Conservation (phyloP, 2,329 filamentous ascomycete genomes). For the Penicillium aurantiogriseum region DNA sequence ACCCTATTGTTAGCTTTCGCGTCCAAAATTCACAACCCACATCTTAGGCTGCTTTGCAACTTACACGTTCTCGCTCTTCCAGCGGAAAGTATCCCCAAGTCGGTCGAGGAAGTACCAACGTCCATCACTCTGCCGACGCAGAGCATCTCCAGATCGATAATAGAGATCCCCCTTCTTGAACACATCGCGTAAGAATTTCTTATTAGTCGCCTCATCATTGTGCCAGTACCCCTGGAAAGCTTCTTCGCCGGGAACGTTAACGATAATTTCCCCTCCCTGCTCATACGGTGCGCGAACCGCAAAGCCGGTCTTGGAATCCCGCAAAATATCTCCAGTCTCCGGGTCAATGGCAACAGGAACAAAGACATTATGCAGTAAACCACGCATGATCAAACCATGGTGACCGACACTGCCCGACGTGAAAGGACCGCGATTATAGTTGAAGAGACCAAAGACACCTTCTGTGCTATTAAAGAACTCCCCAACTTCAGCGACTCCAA, state of each 20-base stretch:
- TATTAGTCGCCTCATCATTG: slow-evolving; percentile 64
- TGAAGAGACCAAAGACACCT: slow-evolving; percentile 63
- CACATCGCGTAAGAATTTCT: slow-evolving; percentile 65
- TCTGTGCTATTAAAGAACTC: slow-evolving; percentile 81
- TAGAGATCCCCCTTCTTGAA: slow-evolving; percentile 67
- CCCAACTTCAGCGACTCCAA: slow-evolving; percentile 53
- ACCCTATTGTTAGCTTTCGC: neutral
- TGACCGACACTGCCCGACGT: slow-evolving; percentile 66
- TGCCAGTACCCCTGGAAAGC: slow-evolving; percentile 69
- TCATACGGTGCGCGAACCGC: slow-evolving; percentile 62
- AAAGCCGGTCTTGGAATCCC: slow-evolving; percentile 67
- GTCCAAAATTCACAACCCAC: neutral
- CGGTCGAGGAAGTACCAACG: slow-evolving; percentile 69
- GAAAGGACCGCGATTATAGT: slow-evolving; percentile 62
- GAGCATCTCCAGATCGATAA: slow-evolving; percentile 67
- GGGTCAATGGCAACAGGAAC: slow-evolving; percentile 69
- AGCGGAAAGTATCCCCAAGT: slow-evolving; percentile 71
- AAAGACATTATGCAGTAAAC: slow-evolving; percentile 53
- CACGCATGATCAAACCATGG: slow-evolving; percentile 63
- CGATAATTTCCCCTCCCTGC: slow-evolving; percentile 72
- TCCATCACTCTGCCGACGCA: slow-evolving; percentile 61
- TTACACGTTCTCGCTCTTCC: slow-evolving; percentile 69
- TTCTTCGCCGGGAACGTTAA: slow-evolving; percentile 57
- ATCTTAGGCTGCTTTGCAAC: neutral
- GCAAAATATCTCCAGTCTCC: slow-evolving; percentile 64